Conservation (phyloP, 2,329 filamentous ascomycete genomes). For the Colletotrichum phormii region DNA sequence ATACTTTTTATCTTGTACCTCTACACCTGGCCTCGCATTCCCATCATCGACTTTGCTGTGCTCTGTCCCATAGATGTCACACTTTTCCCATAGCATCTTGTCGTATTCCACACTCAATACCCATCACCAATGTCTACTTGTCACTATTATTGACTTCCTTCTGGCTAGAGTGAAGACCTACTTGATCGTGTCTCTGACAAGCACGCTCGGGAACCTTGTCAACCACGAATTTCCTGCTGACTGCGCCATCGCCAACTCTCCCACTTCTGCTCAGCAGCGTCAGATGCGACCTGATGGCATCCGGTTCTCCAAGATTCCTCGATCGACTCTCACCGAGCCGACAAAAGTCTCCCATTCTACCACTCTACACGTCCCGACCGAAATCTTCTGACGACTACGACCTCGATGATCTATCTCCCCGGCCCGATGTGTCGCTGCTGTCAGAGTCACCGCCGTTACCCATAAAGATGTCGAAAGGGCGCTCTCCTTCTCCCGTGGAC, state of each 20-base stretch:
- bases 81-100: not conserved
- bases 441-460: slow-evolving; percentile 39
- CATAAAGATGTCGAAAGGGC: slow-evolving; percentile 25
- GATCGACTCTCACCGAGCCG: slow-evolving; percentile 36
- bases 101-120: not conserved
- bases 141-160: not conserved
- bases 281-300: slow-evolving; percentile 29
- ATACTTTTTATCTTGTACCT: not conserved
- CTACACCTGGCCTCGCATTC: not conserved
- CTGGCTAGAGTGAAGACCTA: not conserved
- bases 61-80: not conserved
- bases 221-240: not conserved
- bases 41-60: not conserved
- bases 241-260: not conserved
- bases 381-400: slow-evolving; percentile 48
- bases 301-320: slow-evolving; percentile 34
- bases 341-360: slow-evolving; percentile 40
- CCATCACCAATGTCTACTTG: not conserved
- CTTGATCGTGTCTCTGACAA: not conserved
- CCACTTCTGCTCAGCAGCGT: not conserved
- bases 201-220: not conserved
- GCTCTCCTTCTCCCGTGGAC: slow-evolving; percentile 24
- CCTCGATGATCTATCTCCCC: slow-evolving; percentile 53
- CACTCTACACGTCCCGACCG: slow-evolving; percentile 41
- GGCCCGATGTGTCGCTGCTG: slow-evolving; percentile 44